phyloP scores from a whole-genome alignment of 2,329 filamentous ascomycete genomes.

The Trichoderma atroviride region DNA sequence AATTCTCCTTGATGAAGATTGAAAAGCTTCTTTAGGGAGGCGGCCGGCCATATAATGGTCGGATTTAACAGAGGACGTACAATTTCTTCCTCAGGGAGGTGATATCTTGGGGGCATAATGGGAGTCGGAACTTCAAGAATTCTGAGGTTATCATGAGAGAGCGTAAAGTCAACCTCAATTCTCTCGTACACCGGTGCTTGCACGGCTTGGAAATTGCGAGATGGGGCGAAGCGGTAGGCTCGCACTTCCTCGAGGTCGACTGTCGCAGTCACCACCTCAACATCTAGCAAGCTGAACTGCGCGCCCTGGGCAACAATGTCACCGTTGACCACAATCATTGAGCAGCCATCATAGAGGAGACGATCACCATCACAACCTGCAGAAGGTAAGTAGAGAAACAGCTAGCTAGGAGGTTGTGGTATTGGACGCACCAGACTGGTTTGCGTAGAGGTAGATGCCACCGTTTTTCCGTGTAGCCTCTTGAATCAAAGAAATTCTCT shows the following conservation, averaged over 20 bases:
- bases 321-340: conserved; percentile 49
- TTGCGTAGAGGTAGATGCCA: conserved; percentile 56
- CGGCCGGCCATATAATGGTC: background rate
- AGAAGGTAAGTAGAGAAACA: background rate
- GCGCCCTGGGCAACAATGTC: conserved; percentile 63
- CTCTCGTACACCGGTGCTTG: conserved; percentile 28
- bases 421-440: conserved; percentile 27
- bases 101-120: conserved; percentile 43
- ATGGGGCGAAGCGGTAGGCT: conserved; percentile 29
- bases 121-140: conserved; percentile 27
- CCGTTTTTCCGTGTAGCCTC: conserved; percentile 66
- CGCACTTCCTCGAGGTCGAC: conserved; percentile 73
- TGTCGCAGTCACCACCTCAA: conserved; percentile 67
- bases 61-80: background rate
- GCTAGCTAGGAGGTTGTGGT: background rate
- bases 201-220: conserved; percentile 28
- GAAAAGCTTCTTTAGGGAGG: background rate
- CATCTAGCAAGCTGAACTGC: conserved; percentile 66
- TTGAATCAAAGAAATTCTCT: conserved; percentile 64
- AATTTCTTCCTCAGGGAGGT: conserved; percentile 68
- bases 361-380: conserved; percentile 3
- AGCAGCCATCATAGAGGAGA: conserved; percentile 54
- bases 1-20: background rate
- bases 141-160: conserved; percentile 35
- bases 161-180: conserved; percentile 25